These are phyloP conservation scores for Didymella keratinophila DNA, from an alignment of 2,329 filamentous ascomycete genomes.

Conservation along the genomic window DNA sequence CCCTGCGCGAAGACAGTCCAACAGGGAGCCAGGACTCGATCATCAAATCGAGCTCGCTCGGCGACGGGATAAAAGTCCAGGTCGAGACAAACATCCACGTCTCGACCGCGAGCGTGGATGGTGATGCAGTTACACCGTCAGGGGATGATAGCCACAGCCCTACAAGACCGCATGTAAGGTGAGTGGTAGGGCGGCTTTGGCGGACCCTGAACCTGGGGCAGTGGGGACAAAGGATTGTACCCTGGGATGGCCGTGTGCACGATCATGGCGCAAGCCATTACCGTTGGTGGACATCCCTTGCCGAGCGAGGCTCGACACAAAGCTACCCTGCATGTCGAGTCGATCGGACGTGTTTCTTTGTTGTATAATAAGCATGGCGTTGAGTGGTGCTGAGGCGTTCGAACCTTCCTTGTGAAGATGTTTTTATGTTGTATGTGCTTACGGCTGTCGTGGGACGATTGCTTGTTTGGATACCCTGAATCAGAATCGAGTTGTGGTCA, in stretches of 20 bases:
- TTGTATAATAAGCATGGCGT: conserved; percentile 16
- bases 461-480: conserved; percentile 14
- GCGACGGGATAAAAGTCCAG: conserved; percentile 46
- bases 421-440: conserved; percentile 7
- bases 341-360: neutral
- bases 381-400: conserved; percentile 6
- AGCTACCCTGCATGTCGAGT: neutral
- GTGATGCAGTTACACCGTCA: conserved; percentile 9
- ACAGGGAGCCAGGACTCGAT: conserved; percentile 48
- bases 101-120: conserved; percentile 4
- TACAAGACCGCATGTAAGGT: conserved; percentile 1
- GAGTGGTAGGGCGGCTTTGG: neutral
- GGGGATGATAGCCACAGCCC: conserved; percentile 1
- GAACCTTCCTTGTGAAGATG: neutral
- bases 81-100: conserved; percentile 34
- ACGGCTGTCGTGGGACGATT: conserved; percentile 4
- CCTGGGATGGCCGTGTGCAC: neutral
- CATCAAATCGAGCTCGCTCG: conserved; percentile 33
- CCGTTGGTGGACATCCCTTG: neutral
- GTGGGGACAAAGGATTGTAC: neutral
- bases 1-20: conserved; percentile 34
- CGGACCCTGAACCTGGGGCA: neutral
- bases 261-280: neutral
- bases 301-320: neutral
- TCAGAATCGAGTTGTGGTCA: neutral